These are phyloP conservation scores for Dictyostelium citrinum DNA, from an alignment of 78 protist genomes.

Conservation along the genomic window DNA sequence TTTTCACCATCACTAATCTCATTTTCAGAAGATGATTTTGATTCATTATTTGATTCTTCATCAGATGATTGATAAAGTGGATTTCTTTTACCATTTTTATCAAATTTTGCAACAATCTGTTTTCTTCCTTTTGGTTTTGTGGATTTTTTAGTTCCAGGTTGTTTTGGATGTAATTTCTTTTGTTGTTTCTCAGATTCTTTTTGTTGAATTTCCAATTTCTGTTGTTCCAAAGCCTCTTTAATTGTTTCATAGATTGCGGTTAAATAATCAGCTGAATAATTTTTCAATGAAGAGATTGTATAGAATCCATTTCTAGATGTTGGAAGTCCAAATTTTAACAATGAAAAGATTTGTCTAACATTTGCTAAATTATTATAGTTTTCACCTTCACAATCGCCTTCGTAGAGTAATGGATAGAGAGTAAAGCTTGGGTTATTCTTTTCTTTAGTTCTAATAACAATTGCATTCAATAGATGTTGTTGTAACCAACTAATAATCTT, in stretches of 20 bases:
- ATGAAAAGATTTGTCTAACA: neutral
- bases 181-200: neutral
- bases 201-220: neutral
- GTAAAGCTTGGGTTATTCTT: neutral
- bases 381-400: neutral
- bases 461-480: neutral
- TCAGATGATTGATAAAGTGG: neutral
- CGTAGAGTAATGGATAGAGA: neutral
- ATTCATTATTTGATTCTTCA: neutral
- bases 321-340: neutral
- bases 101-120: neutral
- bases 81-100: neutral
- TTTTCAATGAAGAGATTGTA: neutral
- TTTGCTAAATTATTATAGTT: neutral
- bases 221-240: neutral
- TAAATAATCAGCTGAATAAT: neutral
- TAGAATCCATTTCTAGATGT: constrained; percentile 4
- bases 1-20: neutral
- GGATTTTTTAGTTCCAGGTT: neutral
- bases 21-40: neutral
- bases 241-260: constrained; percentile 18
- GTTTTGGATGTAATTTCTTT: neutral
- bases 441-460: neutral
- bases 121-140: neutral
- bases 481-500: neutral